phyloP scores from a whole-genome alignment of 768 basidiomycete species.

The Lyophyllum decastes region DNA sequence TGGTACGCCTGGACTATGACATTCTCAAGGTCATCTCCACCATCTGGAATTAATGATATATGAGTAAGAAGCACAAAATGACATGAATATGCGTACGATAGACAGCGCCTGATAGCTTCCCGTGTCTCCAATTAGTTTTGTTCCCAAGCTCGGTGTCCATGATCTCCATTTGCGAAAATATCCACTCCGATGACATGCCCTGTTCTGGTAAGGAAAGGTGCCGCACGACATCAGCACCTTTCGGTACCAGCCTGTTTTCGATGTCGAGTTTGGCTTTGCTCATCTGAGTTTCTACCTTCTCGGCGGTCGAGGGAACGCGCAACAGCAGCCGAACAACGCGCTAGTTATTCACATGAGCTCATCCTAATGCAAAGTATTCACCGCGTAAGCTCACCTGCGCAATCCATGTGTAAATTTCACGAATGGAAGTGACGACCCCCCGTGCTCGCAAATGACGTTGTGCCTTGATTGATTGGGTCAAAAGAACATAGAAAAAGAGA shows the following conservation, averaged over 20 bases:
- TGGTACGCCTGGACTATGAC: conserved; percentile 81
- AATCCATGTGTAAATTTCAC: conserved; percentile 56
- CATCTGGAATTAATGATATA: conserved; percentile 47
- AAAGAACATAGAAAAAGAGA: conserved; percentile 60
- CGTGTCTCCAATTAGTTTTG: conserved; percentile 59
- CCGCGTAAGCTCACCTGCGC: conserved; percentile 48
- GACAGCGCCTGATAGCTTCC: conserved; percentile 83
- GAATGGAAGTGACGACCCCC: conserved; percentile 48
- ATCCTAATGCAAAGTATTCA: no score
- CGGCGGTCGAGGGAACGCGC: conserved; percentile 58
- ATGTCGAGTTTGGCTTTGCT: conserved; percentile 64
- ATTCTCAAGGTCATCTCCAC: conserved; percentile 77
- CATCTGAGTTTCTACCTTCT: conserved; percentile 66
- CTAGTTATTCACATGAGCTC: conserved; percentile 34
- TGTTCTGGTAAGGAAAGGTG: conserved; percentile 66
- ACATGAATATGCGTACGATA: conserved; percentile 59
- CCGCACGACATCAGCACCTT: conserved; percentile 60
- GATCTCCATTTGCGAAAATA: conserved; percentile 73
- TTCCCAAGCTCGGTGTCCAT: conserved; percentile 66
- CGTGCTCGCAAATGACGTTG: conserved; percentile 67
- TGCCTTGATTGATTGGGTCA: conserved; percentile 50
- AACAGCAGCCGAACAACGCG: conserved; percentile 56
- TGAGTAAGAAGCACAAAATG: not conserved
- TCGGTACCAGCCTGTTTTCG: conserved; percentile 66
- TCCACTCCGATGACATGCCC: conserved; percentile 72